A percentile compares a stretch with the other conserved stretches of the same genome.
phyloP scores from a whole-genome alignment of 108 stramenopile genomes.

The Seminavis robusta region DNA sequence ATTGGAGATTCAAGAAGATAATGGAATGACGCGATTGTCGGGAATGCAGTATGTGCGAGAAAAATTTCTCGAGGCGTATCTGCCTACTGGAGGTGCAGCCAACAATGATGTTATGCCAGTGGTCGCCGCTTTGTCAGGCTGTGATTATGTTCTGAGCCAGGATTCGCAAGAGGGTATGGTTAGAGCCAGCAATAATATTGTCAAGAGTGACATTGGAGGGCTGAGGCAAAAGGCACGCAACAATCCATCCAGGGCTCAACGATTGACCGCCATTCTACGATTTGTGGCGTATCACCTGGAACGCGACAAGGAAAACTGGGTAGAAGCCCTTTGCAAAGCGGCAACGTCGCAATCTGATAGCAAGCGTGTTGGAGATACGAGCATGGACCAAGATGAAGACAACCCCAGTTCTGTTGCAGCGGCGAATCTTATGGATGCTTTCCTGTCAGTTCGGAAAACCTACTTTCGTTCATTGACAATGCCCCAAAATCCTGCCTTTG shows the following conservation, averaged over 20 bases:
- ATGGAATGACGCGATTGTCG: not conserved
- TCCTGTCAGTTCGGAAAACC: slow-evolving; percentile 1
- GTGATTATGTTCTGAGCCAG: slow-evolving; percentile 10
- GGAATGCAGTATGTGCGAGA: slow-evolving; percentile 9
- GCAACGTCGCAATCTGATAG: not conserved
- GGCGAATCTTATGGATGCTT: not conserved
- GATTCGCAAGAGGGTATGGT: not conserved
- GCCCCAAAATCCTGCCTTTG: not conserved
- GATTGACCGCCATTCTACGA: slow-evolving; percentile 15
- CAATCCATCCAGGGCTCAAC: not conserved
- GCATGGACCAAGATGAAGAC: too few species aligned
- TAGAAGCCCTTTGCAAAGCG: not conserved
- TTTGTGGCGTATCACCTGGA: slow-evolving; percentile 11
- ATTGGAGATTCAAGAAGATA: slow-evolving; percentile 1
- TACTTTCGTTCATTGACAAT: slow-evolving; percentile 5
- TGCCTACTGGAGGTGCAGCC: slow-evolving; percentile 1
- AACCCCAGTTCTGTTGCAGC: too few species aligned
- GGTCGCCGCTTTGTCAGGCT: slow-evolving; percentile 25
- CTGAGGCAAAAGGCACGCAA: slow-evolving; percentile 5
- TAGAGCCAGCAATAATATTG: not conserved
- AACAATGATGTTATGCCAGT: slow-evolving; percentile 9
- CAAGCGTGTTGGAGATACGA: too few species aligned
- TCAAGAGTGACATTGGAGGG: slow-evolving; percentile 13
- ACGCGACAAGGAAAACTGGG: not conserved
- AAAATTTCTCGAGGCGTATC: slow-evolving; percentile 14